These are phyloP conservation scores for Sporothrix mexicana DNA, from an alignment of 2,329 filamentous ascomycete genomes.

Conservation along the genomic window DNA sequence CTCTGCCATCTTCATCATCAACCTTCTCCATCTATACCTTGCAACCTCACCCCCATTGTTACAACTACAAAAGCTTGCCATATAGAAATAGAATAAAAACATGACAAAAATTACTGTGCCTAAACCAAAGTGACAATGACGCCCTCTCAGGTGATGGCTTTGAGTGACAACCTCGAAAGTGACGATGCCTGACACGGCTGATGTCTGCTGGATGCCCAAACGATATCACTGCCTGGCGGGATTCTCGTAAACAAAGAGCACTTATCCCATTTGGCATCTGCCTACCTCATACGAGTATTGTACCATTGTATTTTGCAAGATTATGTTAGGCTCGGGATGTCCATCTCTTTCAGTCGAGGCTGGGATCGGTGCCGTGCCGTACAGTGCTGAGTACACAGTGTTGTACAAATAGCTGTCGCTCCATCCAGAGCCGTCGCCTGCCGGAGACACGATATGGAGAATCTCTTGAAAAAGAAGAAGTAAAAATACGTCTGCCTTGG, in stretches of 20 bases:
- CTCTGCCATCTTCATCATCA: conserved; percentile 21
- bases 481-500: conserved; percentile 17
- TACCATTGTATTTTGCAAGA: not conserved
- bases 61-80: conserved; percentile 5
- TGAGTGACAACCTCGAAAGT: not conserved
- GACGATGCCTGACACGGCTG: not conserved
- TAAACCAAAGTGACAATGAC: not conserved
- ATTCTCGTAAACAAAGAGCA: not conserved
- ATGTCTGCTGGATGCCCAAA: conserved; percentile 4
- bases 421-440: conserved; percentile 13
- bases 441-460: not conserved
- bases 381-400: conserved; percentile 16
- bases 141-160: too few species aligned
- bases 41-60: conserved; percentile 8
- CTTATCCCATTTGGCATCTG: not conserved
- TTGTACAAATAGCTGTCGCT: not conserved
- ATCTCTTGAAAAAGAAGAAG: not conserved
- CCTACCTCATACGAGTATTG: not conserved
- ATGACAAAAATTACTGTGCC: not conserved
- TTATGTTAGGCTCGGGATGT: too few species aligned
- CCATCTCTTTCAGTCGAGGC: not conserved
- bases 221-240: not conserved
- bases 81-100: conserved; percentile 22
- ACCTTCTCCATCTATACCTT: conserved; percentile 11
- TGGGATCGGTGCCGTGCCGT: not conserved